Conservation (phyloP, 2,329 filamentous ascomycete genomes). For the Xylaria sp. region DNA sequence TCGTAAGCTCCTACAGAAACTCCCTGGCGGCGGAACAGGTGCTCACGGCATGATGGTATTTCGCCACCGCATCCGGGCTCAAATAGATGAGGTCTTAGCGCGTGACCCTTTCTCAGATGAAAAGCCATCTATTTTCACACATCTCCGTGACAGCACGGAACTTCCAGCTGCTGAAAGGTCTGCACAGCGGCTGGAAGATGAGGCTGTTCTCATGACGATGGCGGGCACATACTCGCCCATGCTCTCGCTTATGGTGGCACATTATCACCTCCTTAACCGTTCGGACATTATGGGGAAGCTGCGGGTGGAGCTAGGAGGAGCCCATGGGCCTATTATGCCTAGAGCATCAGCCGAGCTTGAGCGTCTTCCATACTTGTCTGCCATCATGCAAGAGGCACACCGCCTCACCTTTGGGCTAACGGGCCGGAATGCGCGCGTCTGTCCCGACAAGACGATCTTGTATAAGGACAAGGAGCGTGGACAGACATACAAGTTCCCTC, state of each 20-base stretch:
- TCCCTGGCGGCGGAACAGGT: conserved; percentile 12
- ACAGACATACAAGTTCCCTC: conserved; percentile 41
- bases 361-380: conserved; percentile 33
- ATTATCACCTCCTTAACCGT: conserved; percentile 41
- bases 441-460: conserved; percentile 39
- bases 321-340: conserved; percentile 17
- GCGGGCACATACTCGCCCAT: conserved; percentile 39
- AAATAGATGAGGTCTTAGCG: conserved; percentile 39
- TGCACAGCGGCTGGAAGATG: conserved; percentile 46
- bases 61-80: conserved; percentile 41
- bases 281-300: conserved; percentile 39
- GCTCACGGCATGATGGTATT: conserved; percentile 37
- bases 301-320: conserved; percentile 37
- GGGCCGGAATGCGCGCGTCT: conserved; percentile 50
- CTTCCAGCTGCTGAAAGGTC: conserved; percentile 47
- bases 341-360: conserved; percentile 33
- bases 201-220: conserved; percentile 45
- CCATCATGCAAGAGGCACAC: conserved; percentile 45
- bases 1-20: conserved; percentile 13
- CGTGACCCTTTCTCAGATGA: conserved; percentile 16
- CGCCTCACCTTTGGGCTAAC: conserved; percentile 53
- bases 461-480: conserved; percentile 30
- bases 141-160: conserved; percentile 42
- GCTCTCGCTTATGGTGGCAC: conserved; percentile 41
- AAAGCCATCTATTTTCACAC: conserved; percentile 46